A percentile compares a stretch with the other conserved stretches of the same genome.
Evolutionary conservation across 495 filamentous ascomycete species (phyloP).

Genomic region (Annulohypoxylon maeteangense): DNA sequence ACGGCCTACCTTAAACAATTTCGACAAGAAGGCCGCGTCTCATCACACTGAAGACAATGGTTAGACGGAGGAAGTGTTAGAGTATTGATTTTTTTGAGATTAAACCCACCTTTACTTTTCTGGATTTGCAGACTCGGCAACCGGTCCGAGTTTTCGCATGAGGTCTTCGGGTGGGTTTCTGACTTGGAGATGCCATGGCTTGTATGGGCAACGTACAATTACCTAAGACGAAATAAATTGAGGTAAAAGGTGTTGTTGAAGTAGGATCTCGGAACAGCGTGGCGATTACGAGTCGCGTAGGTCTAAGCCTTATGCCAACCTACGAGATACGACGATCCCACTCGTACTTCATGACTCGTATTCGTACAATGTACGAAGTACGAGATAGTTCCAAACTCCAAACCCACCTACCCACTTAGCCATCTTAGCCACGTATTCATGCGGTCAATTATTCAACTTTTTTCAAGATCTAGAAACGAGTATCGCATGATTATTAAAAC

Average conservation of each 20-base stretch:
- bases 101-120: conserved; percentile 39
- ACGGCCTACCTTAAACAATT: conserved; percentile 32
- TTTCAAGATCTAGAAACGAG: background rate
- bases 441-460: background rate
- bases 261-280: conserved; percentile 22
- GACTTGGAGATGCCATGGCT: conserved; percentile 26
- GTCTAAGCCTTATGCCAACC: conserved; percentile 8
- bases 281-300: conserved; percentile 34
- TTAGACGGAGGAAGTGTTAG: background rate
- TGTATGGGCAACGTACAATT: background rate
- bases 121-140: conserved; percentile 41
- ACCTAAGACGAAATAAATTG: background rate
- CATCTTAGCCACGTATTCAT: background rate
- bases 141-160: conserved; percentile 41
- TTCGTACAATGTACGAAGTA: conserved; percentile 15
- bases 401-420: background rate
- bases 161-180: conserved; percentile 35
- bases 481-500: background rate
- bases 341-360: conserved; percentile 12
- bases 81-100: background rate
- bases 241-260: conserved; percentile 4
- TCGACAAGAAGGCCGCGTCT: conserved; percentile 37
- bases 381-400: background rate
- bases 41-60: conserved; percentile 31
- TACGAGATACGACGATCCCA: conserved; percentile 18